A percentile compares a stretch with the other conserved stretches of the same genome.
phyloP scores from a whole-genome alignment of 805 yeast species.

The Kuraishia molischiana region DNA sequence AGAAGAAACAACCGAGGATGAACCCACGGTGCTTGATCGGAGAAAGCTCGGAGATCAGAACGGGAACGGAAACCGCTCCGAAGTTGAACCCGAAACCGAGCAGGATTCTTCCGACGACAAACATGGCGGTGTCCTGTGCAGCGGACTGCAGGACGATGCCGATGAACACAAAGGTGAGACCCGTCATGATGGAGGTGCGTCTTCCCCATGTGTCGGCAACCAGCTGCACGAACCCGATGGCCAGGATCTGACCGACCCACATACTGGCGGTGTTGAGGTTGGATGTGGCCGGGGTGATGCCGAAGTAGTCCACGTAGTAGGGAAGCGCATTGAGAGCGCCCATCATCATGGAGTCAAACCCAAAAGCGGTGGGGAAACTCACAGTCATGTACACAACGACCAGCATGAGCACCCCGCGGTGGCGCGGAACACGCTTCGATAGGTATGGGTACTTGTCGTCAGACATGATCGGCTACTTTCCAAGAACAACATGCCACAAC shows the following conservation, averaged over 20 bases:
- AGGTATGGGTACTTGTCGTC: not conserved
- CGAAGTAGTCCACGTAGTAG: conserved; percentile 12
- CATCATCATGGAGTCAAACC: conserved; percentile 17
- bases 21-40: conserved; percentile 20
- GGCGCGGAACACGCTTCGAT: not conserved
- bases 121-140: conserved; percentile 25
- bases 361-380: conserved; percentile 15
- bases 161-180: conserved; percentile 14
- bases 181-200: conserved; percentile 14
- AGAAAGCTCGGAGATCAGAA: conserved; percentile 24
- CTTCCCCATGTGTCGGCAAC: conserved; percentile 19
- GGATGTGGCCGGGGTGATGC: conserved; percentile 10
- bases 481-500: too few species aligned
- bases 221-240: conserved; percentile 14
- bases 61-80: conserved; percentile 21
- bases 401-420: not conserved
- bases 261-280: conserved; percentile 17
- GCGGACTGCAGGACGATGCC: conserved; percentile 28
- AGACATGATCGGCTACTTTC: too few species aligned
- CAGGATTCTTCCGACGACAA: conserved; percentile 24
- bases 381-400: conserved; percentile 6
- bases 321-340: conserved; percentile 15
- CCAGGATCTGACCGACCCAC: conserved; percentile 14
- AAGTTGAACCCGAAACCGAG: conserved; percentile 23
- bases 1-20: conserved; percentile 16